A percentile compares a stretch with the other conserved stretches of the same genome.
phyloP scores from a whole-genome alignment of 2,329 filamentous ascomycete species.

The Calcarisporium arbuscula region DNA sequence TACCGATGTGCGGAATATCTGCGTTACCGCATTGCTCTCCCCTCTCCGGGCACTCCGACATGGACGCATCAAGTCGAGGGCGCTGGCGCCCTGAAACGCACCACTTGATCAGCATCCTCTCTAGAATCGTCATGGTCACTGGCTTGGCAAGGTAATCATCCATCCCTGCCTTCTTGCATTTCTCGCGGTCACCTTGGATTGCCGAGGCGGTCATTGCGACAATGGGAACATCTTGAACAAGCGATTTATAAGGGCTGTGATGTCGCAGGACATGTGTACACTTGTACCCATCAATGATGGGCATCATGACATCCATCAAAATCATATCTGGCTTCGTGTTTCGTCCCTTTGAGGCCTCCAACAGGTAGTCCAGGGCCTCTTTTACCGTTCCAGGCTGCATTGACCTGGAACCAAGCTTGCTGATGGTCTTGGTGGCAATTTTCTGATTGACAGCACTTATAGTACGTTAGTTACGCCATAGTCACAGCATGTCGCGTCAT shows the following conservation, averaged over 20 bases:
- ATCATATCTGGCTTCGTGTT: constrained; percentile 64
- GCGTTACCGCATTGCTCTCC: constrained; percentile 36
- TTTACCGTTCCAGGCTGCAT: constrained; percentile 71
- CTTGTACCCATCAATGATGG: constrained; percentile 70
- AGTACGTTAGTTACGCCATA: too few relatives aligned
- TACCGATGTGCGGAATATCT: constrained; percentile 31
- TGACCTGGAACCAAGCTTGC: constrained; percentile 65
- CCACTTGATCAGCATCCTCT: constrained; percentile 69
- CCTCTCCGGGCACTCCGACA: constrained; percentile 40
- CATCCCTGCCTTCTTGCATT: constrained; percentile 68
- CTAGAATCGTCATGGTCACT: constrained; percentile 60
- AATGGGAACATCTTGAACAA: constrained; percentile 60
- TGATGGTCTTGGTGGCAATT: constrained; percentile 69
- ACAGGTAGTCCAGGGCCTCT: constrained; percentile 69
- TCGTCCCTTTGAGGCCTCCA: constrained; percentile 42
- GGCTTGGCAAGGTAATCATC: constrained; percentile 71
- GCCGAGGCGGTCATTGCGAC: constrained; percentile 79
- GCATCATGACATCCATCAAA: constrained; percentile 73
- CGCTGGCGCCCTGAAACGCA: constrained; percentile 29
- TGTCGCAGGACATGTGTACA: constrained; percentile 69
- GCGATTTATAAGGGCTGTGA: constrained; percentile 56
- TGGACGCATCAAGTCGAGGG: constrained; percentile 18
- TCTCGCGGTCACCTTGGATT: constrained; percentile 70
- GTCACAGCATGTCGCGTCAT: too few relatives aligned
- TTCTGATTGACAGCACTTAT: constrained; percentile 66